phyloP scores from a whole-genome alignment of 805 yeast genomes.

The Nakazawaea sp. region DNA sequence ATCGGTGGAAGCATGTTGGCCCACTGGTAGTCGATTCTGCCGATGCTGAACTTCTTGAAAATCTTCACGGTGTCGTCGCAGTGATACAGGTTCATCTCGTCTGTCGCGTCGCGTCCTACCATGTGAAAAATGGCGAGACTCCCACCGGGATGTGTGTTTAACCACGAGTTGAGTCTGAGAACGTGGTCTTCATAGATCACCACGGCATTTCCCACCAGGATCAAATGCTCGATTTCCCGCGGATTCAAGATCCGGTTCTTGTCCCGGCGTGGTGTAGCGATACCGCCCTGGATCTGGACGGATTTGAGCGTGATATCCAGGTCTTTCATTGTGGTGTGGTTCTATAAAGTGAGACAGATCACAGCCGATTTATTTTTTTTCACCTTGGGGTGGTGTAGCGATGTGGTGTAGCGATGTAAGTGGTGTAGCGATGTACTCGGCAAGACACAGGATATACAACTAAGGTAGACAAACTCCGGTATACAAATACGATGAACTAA shows the following conservation, averaged over 20 bases:
- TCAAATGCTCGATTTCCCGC: slow-evolving; percentile 47
- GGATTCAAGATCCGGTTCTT: slow-evolving; percentile 24
- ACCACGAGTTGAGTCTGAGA: slow-evolving; percentile 64
- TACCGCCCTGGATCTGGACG: no score
- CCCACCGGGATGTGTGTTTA: slow-evolving; percentile 81
- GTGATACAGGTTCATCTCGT: slow-evolving; percentile 85
- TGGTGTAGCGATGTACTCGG: no score
- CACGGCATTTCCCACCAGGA: slow-evolving; percentile 61
- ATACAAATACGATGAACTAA: no score
- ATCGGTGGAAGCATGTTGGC: slow-evolving; percentile 77
- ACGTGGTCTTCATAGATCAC: slow-evolving; percentile 60
- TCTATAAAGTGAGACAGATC: no score
- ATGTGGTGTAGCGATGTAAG: no score
- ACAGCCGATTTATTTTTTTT: no score
- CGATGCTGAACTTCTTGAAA: slow-evolving; percentile 58
- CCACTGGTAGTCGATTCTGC: slow-evolving; percentile 62
- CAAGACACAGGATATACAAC: no score
- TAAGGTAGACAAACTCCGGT: no score
- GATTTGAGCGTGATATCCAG: no score
- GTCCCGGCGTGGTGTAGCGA: background rate
- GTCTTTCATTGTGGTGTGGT: no score
- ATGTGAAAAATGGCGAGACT: slow-evolving; percentile 76
- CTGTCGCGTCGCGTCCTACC: slow-evolving; percentile 87
- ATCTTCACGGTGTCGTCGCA: slow-evolving; percentile 43
- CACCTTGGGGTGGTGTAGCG: no score